These are phyloP conservation scores for Saccharomycopsis amapae DNA, from an alignment of 805 yeast species.

Conservation along the genomic window DNA sequence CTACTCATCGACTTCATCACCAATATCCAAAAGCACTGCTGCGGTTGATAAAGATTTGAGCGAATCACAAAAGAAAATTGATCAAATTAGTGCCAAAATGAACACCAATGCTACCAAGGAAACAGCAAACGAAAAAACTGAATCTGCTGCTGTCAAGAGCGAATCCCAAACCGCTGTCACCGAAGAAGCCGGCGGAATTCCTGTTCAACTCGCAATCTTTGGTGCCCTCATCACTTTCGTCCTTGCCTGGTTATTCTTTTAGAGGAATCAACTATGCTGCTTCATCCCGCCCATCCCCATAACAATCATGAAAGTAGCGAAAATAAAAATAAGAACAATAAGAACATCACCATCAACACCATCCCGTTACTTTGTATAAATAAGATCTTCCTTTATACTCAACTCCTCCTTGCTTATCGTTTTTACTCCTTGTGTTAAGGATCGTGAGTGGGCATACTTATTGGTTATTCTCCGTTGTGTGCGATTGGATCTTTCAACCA, in stretches of 20 bases:
- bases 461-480: no score
- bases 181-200: slow-evolving; percentile 36
- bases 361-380: no score
- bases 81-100: slow-evolving; percentile 37
- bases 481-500: no score
- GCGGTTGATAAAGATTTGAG: slow-evolving; percentile 28
- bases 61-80: slow-evolving; percentile 37
- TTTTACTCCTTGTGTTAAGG: no score
- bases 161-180: slow-evolving; percentile 11
- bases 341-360: no score
- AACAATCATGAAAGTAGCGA: no score
- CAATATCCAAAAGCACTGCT: slow-evolving; percentile 6
- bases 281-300: no score
- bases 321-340: no score
- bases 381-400: no score
- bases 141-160: slow-evolving; percentile 17
- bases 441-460: no score
- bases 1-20: slow-evolving; percentile 23
- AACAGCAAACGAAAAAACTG: slow-evolving; percentile 22
- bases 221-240: slow-evolving; percentile 48
- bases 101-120: slow-evolving; percentile 32
- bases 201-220: slow-evolving; percentile 48
- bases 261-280: no score
- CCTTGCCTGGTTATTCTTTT: slow-evolving; percentile 55
- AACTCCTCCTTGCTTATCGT: no score